Evolutionary conservation across 2,329 filamentous ascomycete species (phyloP), one percentile per base, ranked within the genome.

Genomic region (Lasiodiplodia citricola): DNA sequence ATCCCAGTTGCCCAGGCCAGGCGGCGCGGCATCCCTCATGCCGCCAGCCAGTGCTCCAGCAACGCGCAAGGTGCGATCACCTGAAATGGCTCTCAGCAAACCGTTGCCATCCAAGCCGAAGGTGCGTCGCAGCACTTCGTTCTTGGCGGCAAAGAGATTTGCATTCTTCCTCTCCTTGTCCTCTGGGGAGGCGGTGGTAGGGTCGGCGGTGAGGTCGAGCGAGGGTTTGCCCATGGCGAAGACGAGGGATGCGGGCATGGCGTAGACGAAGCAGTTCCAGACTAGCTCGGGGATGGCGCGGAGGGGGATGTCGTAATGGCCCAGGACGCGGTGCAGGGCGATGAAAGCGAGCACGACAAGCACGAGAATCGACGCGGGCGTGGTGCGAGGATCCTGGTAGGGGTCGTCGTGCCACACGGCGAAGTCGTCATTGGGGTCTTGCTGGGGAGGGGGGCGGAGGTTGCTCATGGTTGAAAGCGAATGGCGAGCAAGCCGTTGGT

Each of bases 1-100:
- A 82, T 97, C 93, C 82, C 90, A 91, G 78, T 99, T 99, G 11
- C 93, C 93, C 66, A 98, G 82, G 0, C 96, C 96, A 1, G 83
- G 77, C 16, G 84, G 84, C 14, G 76, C 78, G 68, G 75, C 70
- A 68, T 73, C 75, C 38, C 73, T 70, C 10, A 67, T 74, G 57
- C 72, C 74, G 3, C 71, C 71, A 31, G 72, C 47, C 58, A 71
- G 60, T 25, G 64, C 69, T 47, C 75, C 75, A 51, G 75, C 68
- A 41, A 72, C 69, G 44, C 77, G 69, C 57, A 77, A 70, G 10
- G 81, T 75, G 38, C 79, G 72, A 21, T 80, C 80, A n/a, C 78
- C 78, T 10, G 77, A 74, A 4, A 80, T 70, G 35, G 79, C 79
- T 68, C 77, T 74, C n/a, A 83, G 68, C 8, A 82, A 69, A 41